These are phyloP conservation scores for Aspergillus bridgeri DNA, from an alignment of 495 filamentous ascomycete genomes.

Conservation along the genomic window DNA sequence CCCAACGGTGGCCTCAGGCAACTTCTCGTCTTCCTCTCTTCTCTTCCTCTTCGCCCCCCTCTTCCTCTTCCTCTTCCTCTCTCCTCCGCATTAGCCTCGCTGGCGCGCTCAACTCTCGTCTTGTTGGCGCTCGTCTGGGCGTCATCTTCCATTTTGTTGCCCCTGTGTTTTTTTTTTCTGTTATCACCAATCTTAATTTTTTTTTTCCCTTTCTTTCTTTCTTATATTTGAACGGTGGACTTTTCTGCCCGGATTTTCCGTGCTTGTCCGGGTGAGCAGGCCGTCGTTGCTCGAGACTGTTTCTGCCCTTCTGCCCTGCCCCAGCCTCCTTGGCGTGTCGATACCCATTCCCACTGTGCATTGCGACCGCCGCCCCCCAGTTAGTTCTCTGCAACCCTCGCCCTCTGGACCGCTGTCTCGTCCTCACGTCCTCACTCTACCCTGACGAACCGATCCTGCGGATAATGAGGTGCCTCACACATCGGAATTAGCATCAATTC, in stretches of 20 bases:
- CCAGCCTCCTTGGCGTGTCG: conserved; percentile 9
- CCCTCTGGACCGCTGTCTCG: conserved; percentile 6
- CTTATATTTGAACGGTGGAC: not conserved
- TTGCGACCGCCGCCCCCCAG: conserved; percentile 20
- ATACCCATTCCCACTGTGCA: conserved; percentile 7
- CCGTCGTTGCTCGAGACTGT: not conserved
- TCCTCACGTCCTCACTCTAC: not conserved
- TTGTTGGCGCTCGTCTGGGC: not conserved
- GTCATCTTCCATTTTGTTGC: not conserved
- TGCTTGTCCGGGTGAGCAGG: conserved; percentile 8
- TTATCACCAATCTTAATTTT: not conserved
- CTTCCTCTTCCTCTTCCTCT: not conserved
- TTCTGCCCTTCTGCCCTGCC: conserved; percentile 1
- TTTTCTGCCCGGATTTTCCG: conserved; percentile 7
- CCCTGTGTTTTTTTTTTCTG: not conserved
- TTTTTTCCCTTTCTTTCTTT: not conserved
- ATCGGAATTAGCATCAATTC: conserved; percentile 23
- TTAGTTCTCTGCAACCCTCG: conserved; percentile 8
- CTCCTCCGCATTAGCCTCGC: not conserved
- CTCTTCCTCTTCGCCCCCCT: not conserved
- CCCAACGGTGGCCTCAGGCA: not conserved
- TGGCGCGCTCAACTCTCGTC: not conserved
- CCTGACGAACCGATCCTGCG: conserved; percentile 4
- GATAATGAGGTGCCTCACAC: conserved; percentile 33
- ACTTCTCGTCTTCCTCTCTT: not conserved